A percentile compares a stretch with the other conserved stretches of the same genome.
Conservation (phyloP, 139 green algal species). For the Chlorella sorokiniana region DNA sequence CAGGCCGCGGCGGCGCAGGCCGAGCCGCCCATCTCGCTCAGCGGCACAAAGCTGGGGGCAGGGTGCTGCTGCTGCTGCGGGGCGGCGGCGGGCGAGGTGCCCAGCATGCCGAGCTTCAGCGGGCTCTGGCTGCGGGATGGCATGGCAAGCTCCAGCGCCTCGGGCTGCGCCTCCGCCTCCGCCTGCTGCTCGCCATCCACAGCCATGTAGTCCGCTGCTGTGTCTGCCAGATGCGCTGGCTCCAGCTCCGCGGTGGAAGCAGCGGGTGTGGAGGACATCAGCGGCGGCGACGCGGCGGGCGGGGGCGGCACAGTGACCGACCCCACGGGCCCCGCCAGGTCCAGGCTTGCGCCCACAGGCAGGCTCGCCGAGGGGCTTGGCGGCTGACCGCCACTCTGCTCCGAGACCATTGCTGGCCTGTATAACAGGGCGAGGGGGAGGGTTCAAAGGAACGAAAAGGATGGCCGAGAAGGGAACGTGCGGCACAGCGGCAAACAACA, state of each 20-base stretch:
- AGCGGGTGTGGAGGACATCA: no score
- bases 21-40: constrained; percentile 14
- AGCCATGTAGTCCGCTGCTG: neutral
- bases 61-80: neutral
- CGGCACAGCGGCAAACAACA: no score
- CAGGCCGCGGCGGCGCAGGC: neutral
- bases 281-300: no score
- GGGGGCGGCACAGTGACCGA: neutral
- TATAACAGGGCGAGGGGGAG: neutral
- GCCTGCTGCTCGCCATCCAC: constrained; percentile 1
- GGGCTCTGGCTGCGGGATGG: neutral
- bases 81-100: neutral
- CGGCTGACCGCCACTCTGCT: constrained; percentile 8
- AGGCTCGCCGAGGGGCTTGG: neutral
- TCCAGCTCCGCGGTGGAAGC: neutral
- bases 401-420: constrained; percentile 25
- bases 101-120: neutral
- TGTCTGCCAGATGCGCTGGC: neutral
- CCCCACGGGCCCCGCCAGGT: neutral
- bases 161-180: neutral
- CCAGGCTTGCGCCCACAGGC: neutral
- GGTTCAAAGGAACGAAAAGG: no score
- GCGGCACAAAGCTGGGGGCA: constrained; percentile 16
- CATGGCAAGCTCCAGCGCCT: neutral
- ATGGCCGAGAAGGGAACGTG: neutral